Percentiles rank a stretch among this genome's conserved stretches.
Evolutionary conservation across 257 asterid species (phyloP).

Genomic region (Solanum rostratum): DNA sequence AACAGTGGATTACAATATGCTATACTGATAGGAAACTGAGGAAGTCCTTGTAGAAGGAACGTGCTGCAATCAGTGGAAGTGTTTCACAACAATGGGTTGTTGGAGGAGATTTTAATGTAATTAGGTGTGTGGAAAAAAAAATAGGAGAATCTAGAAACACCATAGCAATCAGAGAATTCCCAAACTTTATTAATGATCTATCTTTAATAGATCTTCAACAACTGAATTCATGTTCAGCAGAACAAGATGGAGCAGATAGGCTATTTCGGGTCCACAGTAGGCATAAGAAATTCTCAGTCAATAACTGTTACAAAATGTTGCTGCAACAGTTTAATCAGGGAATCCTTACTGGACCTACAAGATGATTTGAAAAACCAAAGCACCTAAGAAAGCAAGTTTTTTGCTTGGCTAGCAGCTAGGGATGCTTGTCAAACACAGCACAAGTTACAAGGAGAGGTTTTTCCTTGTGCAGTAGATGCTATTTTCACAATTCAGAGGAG

Average conservation of each 20-base stretch:
- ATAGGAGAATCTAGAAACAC: background rate
- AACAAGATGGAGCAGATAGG: too few species aligned
- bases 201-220: background rate
- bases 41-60: background rate
- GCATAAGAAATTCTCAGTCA: background rate
- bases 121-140: background rate
- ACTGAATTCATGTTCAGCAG: background rate
- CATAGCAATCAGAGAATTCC: background rate
- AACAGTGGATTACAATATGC: background rate
- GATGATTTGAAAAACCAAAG: background rate
- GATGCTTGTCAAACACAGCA: background rate
- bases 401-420: background rate
- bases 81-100: background rate
- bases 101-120: background rate
- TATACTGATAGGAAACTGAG: background rate
- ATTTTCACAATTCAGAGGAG: background rate
- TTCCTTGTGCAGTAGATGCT: background rate
- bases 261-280: too few species aligned
- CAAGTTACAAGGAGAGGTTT: background rate
- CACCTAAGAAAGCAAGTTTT: background rate
- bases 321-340: background rate
- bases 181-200: background rate
- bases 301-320: background rate
- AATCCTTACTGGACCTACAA: background rate
- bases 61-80: background rate